Evolutionary conservation across 345 rosid species (phyloP), one percentile per base, ranked within the genome.

Genomic region (Syzygium oleosum): DNA sequence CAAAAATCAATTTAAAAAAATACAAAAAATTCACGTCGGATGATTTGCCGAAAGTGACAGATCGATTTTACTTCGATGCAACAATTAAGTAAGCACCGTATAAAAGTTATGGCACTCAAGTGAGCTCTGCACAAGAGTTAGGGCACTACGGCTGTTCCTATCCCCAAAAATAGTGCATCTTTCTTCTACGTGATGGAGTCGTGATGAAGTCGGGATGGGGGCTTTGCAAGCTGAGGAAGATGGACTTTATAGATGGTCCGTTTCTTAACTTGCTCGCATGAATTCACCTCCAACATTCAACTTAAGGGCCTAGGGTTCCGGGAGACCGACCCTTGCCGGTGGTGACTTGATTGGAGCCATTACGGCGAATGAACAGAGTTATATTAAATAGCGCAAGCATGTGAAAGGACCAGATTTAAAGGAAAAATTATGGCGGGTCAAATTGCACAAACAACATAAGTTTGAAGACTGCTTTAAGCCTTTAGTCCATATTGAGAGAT

Each of bases 181-280:
- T 43, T 43, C 46, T 43, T 43, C 46, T 43, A 7, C 7, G 46
- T 43, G 46, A 43, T 43, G 99, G 98, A 87, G 98, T 98, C 6
- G 96, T 97, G 99, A 94, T 97, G 96, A 97, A 97, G 93, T 88
- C 96, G 54, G 99, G 98, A 84, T 97, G 94, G 87, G 98, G 99
- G 52, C 84, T 97, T 6, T 92, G 97, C 79, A 97, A 95, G 92
- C 95, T 95, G 63, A 94, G 94, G 90, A 96, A 95, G 92, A 93
- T 95, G 97, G 88, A 96, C 87, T 95, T 95, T 56, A 86, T 88
- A 53, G 88, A 90, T 16, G 98, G 98, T 13, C 97, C 98, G 1
- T 95, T 97, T 87, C 46, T 43, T 43, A 43, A 43, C 46, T 43
- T 43, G 46, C 46, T 43, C 46, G 46, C 46, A 43, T 43, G 46